These are phyloP conservation scores for Alternaria novae-zelandiae DNA, from an alignment of 2,329 filamentous ascomycete species.

Conservation along the genomic window DNA sequence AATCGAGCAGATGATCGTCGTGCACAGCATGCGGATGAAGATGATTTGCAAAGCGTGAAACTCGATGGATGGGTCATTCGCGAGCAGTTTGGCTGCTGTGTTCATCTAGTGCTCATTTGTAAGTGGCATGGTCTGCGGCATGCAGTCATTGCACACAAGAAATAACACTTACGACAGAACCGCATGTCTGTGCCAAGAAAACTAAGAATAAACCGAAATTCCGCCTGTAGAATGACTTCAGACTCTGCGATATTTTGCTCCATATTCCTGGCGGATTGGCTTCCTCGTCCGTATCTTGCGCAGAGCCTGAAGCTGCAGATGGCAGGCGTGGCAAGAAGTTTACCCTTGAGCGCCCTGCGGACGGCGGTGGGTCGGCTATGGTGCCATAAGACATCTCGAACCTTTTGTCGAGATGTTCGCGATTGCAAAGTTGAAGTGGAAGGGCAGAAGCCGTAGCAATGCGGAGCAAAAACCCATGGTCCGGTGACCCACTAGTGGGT, in stretches of 20 bases:
- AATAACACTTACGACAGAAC: slow-evolving; percentile 21
- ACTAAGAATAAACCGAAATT: slow-evolving; percentile 35
- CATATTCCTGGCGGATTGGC: not conserved
- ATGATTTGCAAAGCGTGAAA: slow-evolving; percentile 64
- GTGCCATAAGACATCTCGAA: slow-evolving; percentile 22
- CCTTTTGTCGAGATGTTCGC: not conserved
- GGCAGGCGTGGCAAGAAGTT: slow-evolving; percentile 3
- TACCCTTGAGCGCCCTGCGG: not conserved
- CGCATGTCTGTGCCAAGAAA: slow-evolving; percentile 49
- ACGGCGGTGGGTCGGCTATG: not conserved
- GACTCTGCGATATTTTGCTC: not conserved
- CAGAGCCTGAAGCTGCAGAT: not conserved
- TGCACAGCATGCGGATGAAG: slow-evolving; percentile 78
- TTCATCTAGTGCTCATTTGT: slow-evolving; percentile 26
- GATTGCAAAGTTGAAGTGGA: not conserved
- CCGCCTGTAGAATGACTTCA: slow-evolving; percentile 26
- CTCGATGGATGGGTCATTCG: slow-evolving; percentile 32
- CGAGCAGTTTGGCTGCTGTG: slow-evolving; percentile 31
- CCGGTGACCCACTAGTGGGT: not conserved
- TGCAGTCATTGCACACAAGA: not conserved
- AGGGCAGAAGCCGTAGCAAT: not conserved
- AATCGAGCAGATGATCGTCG: slow-evolving; percentile 65
- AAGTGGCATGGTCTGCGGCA: not conserved
- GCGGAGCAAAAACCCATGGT: not conserved
- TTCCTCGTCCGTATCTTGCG: slow-evolving; percentile 7